Evolutionary conservation across 2,329 filamentous ascomycete species (phyloP), one percentile per base, ranked within the genome.

Genomic region (Ophiobolus disseminans): DNA sequence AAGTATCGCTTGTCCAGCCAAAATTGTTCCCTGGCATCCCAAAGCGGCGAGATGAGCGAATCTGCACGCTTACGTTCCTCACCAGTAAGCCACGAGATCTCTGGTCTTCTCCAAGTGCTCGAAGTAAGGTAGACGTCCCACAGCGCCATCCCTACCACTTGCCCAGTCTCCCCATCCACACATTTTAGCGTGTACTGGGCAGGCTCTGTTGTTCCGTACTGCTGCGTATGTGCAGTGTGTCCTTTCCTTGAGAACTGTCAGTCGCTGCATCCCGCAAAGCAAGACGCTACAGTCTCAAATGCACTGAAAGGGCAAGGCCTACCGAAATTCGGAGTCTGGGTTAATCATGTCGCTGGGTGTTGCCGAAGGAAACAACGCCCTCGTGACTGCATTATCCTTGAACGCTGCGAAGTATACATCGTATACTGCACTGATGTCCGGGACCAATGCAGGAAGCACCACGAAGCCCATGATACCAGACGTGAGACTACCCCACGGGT

Each of bases 151-250:
- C 78, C 79, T 17, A 79, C 68, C 26, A 80, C 73, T 22, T 75
- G 70, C 11, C 73, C 73, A 1, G 72, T 76, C 3, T 69, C 68
- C 5, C 69, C 73, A 54, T 81, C 78, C 20, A 80, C 67, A 38
- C 73, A 78, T 63, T 81, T 81, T 50, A 76, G 66, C 4, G 77
- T 80, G 60, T 80, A 78, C 48, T 80, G 78, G 14, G 65, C 64
- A 10, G 69, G 60, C 48, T 64, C 72, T 10, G 64, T 70, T n/a
- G 73, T 62, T 70, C 68, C 72, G 31, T 65, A 72, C 41, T 76
- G 67, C 11, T 76, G 56, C 1, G 75, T 78, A 16, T 73, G 75
- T 2, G 65, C 65, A 21, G 76, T 67, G 53, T 81, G 79, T 3
- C 64, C 70, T 44, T 75, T 72, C 30, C 78, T 64, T 47, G 19